Conservation (phyloP, 2,329 filamentous ascomycete species). For the Aspergillus proliferans region DNA sequence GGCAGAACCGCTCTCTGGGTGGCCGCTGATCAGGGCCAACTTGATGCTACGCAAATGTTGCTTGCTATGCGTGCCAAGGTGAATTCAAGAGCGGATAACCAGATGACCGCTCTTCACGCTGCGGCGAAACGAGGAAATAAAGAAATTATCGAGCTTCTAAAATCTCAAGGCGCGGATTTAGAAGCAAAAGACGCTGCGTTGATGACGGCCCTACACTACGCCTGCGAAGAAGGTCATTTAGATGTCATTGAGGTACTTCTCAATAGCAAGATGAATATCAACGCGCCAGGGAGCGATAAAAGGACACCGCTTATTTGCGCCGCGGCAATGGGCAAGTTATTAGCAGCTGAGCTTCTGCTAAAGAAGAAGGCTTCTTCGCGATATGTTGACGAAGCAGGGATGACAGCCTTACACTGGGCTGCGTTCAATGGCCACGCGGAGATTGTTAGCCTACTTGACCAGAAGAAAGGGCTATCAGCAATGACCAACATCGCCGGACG, state of each 20-base stretch:
- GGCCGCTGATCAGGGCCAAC: slow-evolving; percentile 29
- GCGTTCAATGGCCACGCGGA: slow-evolving; percentile 34
- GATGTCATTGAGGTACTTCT: slow-evolving; percentile 24
- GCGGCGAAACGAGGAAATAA: slow-evolving; percentile 29
- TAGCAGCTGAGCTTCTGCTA: slow-evolving; percentile 24
- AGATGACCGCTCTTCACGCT: slow-evolving; percentile 30
- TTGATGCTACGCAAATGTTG: slow-evolving; percentile 26
- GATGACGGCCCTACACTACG: slow-evolving; percentile 33
- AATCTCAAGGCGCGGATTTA: slow-evolving; percentile 26
- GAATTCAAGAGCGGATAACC: slow-evolving; percentile 27
- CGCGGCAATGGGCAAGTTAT: slow-evolving; percentile 24
- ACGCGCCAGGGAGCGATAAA: slow-evolving; percentile 24
- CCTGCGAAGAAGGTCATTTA: slow-evolving; percentile 25
- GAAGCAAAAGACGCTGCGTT: slow-evolving; percentile 32
- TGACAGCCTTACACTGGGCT: slow-evolving; percentile 36
- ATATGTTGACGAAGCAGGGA: slow-evolving; percentile 25
- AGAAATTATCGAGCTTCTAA: slow-evolving; percentile 27
- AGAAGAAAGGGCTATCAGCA: slow-evolving; percentile 22
- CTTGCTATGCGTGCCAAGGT: slow-evolving; percentile 27
- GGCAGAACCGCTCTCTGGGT: slow-evolving; percentile 32
- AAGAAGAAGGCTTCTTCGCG: slow-evolving; percentile 25
- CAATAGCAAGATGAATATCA: slow-evolving; percentile 25
- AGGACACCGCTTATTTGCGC: slow-evolving; percentile 34
- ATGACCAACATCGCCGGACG: slow-evolving; percentile 24
- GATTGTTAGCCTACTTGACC: slow-evolving; percentile 26